Evolutionary conservation across 202 grass and related monocot species (phyloP).

Genomic region (Musa balbisiana): DNA sequence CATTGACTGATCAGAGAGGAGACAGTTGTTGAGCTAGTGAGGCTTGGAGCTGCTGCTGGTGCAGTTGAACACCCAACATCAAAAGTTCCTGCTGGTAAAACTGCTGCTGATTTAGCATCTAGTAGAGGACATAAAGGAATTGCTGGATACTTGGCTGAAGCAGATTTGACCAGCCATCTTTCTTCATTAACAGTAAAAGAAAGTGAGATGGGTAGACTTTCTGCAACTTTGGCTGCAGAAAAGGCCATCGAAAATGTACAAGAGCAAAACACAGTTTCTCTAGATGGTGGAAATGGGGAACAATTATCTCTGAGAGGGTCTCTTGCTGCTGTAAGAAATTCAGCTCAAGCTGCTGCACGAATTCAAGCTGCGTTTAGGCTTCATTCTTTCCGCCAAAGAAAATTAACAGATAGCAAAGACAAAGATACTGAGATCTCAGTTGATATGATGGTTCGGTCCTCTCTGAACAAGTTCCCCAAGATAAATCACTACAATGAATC

Average conservation of each 20-base stretch:
- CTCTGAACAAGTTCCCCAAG: slow-evolving; percentile 3
- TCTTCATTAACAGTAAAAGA: slow-evolving; percentile 61
- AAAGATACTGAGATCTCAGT: slow-evolving; percentile 7
- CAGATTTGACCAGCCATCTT: slow-evolving; percentile 70
- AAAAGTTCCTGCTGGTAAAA: slow-evolving; percentile 57
- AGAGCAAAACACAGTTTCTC: not conserved
- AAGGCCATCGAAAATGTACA: slow-evolving; percentile 6
- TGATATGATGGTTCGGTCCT: slow-evolving; percentile 6
- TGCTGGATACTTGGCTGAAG: slow-evolving; percentile 88
- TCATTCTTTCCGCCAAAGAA: slow-evolving; percentile 17
- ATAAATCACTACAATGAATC: slow-evolving; percentile 24
- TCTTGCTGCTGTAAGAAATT: slow-evolving; percentile 23
- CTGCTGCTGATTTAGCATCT: slow-evolving; percentile 87
- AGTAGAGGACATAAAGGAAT: slow-evolving; percentile 82
- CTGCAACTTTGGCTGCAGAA: slow-evolving; percentile 12
- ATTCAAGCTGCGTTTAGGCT: slow-evolving; percentile 24
- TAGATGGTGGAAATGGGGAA: not conserved
- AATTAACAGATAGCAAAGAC: slow-evolving; percentile 8
- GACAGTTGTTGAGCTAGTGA: slow-evolving; percentile 63
- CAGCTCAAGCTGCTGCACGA: slow-evolving; percentile 23
- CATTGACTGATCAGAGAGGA: slow-evolving; percentile 43
- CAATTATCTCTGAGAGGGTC: slow-evolving; percentile 17
- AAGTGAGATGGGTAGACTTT: not conserved
- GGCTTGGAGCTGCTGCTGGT: slow-evolving; percentile 73
- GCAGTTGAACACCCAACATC: slow-evolving; percentile 77